phyloP scores from a whole-genome alignment of 768 basidiomycete genomes.

The Tulasnella sp. region DNA sequence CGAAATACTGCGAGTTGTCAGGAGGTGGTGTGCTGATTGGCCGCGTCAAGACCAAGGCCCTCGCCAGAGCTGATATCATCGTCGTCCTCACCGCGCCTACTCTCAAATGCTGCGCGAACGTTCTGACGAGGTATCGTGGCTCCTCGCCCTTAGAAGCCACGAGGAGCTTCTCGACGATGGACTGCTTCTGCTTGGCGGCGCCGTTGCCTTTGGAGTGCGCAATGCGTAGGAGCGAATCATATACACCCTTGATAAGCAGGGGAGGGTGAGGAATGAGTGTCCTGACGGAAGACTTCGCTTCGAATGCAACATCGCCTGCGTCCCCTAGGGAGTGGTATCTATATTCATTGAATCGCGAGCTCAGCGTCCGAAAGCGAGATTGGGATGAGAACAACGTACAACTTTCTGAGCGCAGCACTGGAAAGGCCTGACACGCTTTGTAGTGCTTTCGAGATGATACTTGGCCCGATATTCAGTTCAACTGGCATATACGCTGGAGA shows the following conservation, averaged over 20 bases:
- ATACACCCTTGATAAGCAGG: conserved; percentile 52
- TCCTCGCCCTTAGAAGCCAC: conserved; percentile 81
- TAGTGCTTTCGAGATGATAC: conserved; percentile 57
- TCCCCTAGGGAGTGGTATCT: conserved; percentile 65
- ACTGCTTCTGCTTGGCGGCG: conserved; percentile 62
- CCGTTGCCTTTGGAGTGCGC: conserved; percentile 61
- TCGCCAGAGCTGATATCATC: conserved; percentile 65
- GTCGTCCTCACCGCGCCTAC: conserved; percentile 84
- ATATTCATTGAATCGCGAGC: conserved; percentile 23
- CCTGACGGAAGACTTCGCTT: conserved; percentile 64
- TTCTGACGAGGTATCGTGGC: conserved; percentile 69
- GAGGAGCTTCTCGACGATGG: conserved; percentile 69
- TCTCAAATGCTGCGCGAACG: conserved; percentile 60
- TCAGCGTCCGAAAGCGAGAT: conserved; percentile 23
- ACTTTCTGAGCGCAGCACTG: conserved; percentile 41
- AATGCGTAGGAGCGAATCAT: conserved; percentile 55
- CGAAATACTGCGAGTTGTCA: conserved; percentile 8
- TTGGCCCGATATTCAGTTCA: conserved; percentile 59
- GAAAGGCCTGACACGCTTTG: conserved; percentile 61
- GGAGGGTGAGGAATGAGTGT: conserved; percentile 64
- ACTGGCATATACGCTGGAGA: conserved; percentile 60
- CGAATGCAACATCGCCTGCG: conserved; percentile 78
- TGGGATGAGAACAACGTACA: conserved; percentile 23
- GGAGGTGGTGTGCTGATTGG: neutral
- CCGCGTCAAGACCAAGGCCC: conserved; percentile 56